phyloP scores from a whole-genome alignment of 176 grass and related monocot genomes.

The Areca catechu region DNA sequence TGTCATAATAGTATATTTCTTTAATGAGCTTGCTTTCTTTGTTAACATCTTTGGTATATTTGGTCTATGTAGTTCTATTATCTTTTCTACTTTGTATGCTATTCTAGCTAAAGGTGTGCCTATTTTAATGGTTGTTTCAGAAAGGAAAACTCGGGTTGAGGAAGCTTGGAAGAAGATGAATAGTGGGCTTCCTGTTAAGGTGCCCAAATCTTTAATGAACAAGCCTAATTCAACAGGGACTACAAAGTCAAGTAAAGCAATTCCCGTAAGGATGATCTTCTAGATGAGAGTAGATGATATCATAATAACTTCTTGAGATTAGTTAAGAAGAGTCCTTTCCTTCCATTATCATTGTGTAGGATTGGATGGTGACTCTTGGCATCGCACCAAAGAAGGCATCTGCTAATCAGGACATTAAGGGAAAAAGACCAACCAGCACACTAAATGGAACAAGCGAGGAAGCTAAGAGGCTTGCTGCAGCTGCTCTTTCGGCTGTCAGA shows the following conservation, averaged over 20 bases:
- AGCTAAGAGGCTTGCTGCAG: constrained; percentile 71
- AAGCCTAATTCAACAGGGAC: constrained; percentile 42
- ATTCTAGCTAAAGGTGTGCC: not conserved
- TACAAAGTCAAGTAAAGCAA: constrained; percentile 42
- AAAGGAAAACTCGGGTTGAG: constrained; percentile 61
- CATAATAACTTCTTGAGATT: too few relatives aligned
- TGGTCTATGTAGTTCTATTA: not conserved
- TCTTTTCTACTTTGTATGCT: not conserved
- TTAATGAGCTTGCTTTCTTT: too few relatives aligned
- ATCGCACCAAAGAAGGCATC: constrained; percentile 42
- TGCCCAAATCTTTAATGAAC: constrained; percentile 44
- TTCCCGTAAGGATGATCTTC: constrained; percentile 45
- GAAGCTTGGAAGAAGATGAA: constrained; percentile 99
- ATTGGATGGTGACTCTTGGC: constrained; percentile 75
- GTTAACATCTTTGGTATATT: not conserved
- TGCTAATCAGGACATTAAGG: constrained; percentile 12
- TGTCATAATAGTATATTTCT: not conserved
- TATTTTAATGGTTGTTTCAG: constrained; percentile 24
- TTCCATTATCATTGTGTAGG: constrained; percentile 25
- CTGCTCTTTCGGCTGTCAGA: constrained; percentile 76
- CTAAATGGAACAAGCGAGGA: constrained; percentile 48
- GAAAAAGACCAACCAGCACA: constrained; percentile 30
- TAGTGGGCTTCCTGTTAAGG: constrained; percentile 50
- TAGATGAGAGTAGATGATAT: too few relatives aligned
- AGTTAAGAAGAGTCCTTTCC: not conserved